These are phyloP conservation scores for Populus hybrid DNA, from an alignment of 441 rosid genomes.

Conservation along the genomic window DNA sequence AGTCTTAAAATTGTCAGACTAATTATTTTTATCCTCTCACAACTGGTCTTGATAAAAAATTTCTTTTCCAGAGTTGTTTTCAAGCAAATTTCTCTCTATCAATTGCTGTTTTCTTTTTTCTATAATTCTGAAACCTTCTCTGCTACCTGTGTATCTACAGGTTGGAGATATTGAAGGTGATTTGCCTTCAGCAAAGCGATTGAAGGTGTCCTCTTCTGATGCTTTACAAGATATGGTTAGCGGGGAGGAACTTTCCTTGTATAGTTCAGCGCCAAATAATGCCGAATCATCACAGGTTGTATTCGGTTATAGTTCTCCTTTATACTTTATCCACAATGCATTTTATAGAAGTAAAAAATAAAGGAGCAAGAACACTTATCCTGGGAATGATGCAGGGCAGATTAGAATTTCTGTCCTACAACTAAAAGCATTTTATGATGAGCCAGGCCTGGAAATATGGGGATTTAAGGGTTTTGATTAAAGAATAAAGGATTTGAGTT, in stretches of 20 bases:
- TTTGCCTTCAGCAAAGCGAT: slow-evolving; percentile 67
- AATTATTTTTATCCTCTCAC: slow-evolving; percentile 8
- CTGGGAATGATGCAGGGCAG: not conserved
- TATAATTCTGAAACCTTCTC: not conserved
- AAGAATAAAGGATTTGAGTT: not conserved
- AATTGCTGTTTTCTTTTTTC: not conserved
- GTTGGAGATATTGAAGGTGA: slow-evolving; percentile 96
- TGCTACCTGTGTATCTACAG: slow-evolving; percentile 38
- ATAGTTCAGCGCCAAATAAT: slow-evolving; percentile 72
- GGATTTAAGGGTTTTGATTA: not conserved
- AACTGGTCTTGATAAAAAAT: not conserved
- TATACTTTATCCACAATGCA: slow-evolving; percentile 1
- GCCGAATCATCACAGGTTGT: slow-evolving; percentile 87
- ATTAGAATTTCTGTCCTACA: not conserved
- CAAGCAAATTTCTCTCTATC: not conserved
- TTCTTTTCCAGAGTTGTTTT: not conserved
- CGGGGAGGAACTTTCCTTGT: slow-evolving; percentile 92
- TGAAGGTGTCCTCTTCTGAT: slow-evolving; percentile 79
- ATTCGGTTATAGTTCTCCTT: slow-evolving; percentile 14
- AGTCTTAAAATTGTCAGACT: not conserved
- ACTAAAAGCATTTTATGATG: not conserved
- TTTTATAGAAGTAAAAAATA: slow-evolving; percentile 4
- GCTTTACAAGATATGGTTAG: slow-evolving; percentile 84
- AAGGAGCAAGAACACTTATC: not conserved
- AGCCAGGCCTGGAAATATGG: not conserved